Evolutionary conservation across 805 yeast genomes (phyloP), one percentile per base, ranked within the genome.

Genomic region (Ogataea methylovora): DNA sequence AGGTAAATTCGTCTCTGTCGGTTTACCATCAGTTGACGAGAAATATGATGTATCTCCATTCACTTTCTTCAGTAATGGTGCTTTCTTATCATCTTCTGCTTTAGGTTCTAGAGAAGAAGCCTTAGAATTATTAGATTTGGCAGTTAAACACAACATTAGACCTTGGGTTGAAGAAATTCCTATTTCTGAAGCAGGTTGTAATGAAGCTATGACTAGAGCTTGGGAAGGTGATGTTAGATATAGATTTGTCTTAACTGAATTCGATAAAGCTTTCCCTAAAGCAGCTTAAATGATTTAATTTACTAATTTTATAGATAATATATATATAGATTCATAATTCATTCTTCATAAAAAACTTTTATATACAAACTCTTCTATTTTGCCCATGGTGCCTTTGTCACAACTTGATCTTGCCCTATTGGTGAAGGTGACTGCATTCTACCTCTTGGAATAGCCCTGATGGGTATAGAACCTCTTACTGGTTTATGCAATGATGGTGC

Each of bases 141-240:
- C 71, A 25, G 73, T 65, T 19, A 55, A 66, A 40, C 56, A 67
- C 43, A 53, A 57, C 36, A 59, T 70, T 42, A 63, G 58, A 42
- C 74, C 76, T 10, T 68, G 73, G 73, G 56, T 68, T 34, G 75
- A 70, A 54, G 67, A 64, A 36, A 51, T 71, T 32, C 74, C 71
- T 29, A 61, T 71, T 34, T 51, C 61, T 30, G 73, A 62, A 45
- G 61, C 51, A 33, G 63, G 61, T 37, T 63, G 67, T 38, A 52
- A 60, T 23, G 46, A 44, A 23, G 73, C 67, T 8, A 61, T 70
- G 56, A 57, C 65, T 32, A 67, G 67, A 51, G 65, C 69, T 35
- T 55, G 63, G 48, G 44, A 59, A 8, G 72, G 72, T 46, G 73
- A 70, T 39, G 68, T 67, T 28, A 67, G 73, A 53, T 71, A 69